Base-by-base conservation (phyloP, 345 rosid genomes). In the Aethionema arabicum region DNA sequence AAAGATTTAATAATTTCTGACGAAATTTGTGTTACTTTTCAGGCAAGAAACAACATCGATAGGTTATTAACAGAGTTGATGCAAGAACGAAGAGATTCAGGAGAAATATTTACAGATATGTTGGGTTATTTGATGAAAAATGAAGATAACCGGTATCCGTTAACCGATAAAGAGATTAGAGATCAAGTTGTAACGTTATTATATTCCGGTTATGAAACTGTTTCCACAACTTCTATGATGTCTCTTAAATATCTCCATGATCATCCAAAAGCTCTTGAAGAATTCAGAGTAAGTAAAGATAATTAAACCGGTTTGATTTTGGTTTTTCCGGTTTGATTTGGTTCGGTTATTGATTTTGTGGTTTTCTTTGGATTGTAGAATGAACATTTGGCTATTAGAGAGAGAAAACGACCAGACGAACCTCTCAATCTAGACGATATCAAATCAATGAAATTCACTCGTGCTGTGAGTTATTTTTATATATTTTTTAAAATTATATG, bases 221-320 rank as follows among this genome's bases (percentile, higher is more conserved):
- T 88, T 27, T 91, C 96, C 8, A 86, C 91, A 31, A 88, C 96
- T 8, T 75, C 95, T 1, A 91, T 88, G 96, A 91, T 88, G 98
- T 90, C 90, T 35, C 72, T 91, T 56, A 91, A 88, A 81, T 91
- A 88, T 58, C 82, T 86, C 12, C 95, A 88, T 61, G 91, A 88
- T 75, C 85, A 86, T 49, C 96, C 88, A 3, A 56, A 35, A 47
- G 90, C 78, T 67, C 96, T 88, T 56, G 70, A 80, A 60, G 84
- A 83, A 79, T 64, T 88, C n/a, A 80, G 89, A 60, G 96, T 89
- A 69, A 31, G 5, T 8, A 39, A 37, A 15, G 40, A 31, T 43
- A 33, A 5, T 0, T 12, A 27, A 66, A 32, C 57, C 14, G 42
- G 36, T 5, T 13, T n/a, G n/a, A 13, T 12, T 29, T 11, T 62